Conservation (phyloP, 352 stramenopile species). For the Phytophthora meadii region DNA sequence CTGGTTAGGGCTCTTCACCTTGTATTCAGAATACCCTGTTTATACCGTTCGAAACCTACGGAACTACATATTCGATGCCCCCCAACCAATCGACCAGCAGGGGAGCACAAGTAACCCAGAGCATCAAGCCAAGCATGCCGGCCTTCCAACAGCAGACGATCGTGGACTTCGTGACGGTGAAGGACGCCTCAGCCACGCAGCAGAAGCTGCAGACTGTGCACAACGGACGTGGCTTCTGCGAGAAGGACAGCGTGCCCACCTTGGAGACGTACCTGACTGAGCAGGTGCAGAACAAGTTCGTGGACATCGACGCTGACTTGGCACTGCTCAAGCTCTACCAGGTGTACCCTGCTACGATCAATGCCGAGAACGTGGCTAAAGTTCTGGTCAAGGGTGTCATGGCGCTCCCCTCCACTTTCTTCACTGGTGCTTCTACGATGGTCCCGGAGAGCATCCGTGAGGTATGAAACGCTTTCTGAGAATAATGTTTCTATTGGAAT, state of each 20-base stretch:
- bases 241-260: slow-evolving; percentile 50
- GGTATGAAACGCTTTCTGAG: slow-evolving; percentile 32
- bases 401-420: slow-evolving; percentile 75
- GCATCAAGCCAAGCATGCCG: slow-evolving; percentile 44
- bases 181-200: slow-evolving; percentile 57
- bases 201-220: slow-evolving; percentile 61
- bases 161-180: slow-evolving; percentile 65
- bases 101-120: slow-evolving; percentile 28
- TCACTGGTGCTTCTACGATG: slow-evolving; percentile 75
- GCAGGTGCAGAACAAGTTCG: slow-evolving; percentile 63
- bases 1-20: slow-evolving; percentile 1
- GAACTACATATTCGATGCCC: slow-evolving; percentile 31
- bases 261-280: slow-evolving; percentile 81
- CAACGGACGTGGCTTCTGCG: slow-evolving; percentile 57
- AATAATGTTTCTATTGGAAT: background rate
- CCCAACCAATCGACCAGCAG: slow-evolving; percentile 30
- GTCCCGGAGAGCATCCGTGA: slow-evolving; percentile 74
- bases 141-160: slow-evolving; percentile 71
- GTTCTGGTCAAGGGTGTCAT: slow-evolving; percentile 80
- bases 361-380: slow-evolving; percentile 68
- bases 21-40: background rate
- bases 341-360: slow-evolving; percentile 64
- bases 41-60: slow-evolving; percentile 7
- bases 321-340: slow-evolving; percentile 87
- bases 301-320: slow-evolving; percentile 83